These are phyloP conservation scores for Lycium ferocissimum DNA, from an alignment of 257 asterid species.

Conservation along the genomic window DNA sequence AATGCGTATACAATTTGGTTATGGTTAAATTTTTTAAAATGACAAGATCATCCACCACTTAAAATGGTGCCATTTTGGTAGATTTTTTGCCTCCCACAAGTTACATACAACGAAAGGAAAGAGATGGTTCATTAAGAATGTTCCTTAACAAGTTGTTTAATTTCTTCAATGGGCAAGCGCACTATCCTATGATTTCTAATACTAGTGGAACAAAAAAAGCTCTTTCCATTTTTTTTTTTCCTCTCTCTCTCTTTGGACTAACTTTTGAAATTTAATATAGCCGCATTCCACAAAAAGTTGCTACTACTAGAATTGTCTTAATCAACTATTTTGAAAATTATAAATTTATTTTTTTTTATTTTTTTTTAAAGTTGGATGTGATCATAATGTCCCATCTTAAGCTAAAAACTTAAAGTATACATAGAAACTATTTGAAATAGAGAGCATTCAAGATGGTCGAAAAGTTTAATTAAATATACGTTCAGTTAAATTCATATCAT, in stretches of 20 bases:
- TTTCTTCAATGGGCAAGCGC: not conserved
- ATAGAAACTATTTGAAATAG: too few species aligned
- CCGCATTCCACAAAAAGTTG: not conserved
- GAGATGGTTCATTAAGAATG: constrained; percentile 1
- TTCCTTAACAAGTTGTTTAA: not conserved
- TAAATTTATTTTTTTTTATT: too few species aligned
- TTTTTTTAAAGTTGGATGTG: too few species aligned
- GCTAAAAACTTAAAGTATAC: too few species aligned
- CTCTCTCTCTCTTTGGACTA: not conserved
- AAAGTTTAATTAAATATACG: too few species aligned
- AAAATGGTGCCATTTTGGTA: not conserved
- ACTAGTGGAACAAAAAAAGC: not conserved
- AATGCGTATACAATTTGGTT: not conserved
- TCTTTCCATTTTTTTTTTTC: not conserved
- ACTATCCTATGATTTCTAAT: not conserved
- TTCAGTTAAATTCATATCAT: too few species aligned
- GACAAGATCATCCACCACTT: not conserved
- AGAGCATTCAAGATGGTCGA: too few species aligned
- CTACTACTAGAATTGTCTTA: too few species aligned
- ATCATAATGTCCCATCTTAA: too few species aligned
- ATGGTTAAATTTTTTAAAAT: not conserved
- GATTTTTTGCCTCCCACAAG: constrained; percentile 18
- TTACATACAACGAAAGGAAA: not conserved
- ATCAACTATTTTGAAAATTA: too few species aligned
- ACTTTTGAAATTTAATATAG: not conserved